Percentiles rank a stretch among this genome's conserved stretches.
phyloP scores from a whole-genome alignment of 108 stramenopile genomes.

The Ochromonas danica region DNA sequence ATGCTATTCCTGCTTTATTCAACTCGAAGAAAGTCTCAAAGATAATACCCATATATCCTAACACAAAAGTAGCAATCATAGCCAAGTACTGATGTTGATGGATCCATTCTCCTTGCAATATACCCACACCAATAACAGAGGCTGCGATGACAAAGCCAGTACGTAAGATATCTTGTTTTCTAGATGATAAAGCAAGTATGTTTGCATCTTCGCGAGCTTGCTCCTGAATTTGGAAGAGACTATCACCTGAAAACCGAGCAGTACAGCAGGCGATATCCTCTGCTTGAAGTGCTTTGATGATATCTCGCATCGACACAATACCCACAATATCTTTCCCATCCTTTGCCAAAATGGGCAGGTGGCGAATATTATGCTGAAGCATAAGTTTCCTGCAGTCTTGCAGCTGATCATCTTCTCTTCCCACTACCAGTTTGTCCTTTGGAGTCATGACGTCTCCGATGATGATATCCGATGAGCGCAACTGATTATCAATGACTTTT shows the following conservation, averaged over 20 bases:
- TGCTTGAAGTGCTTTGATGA: slow-evolving; percentile 69
- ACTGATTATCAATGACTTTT: slow-evolving; percentile 47
- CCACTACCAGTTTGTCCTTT: slow-evolving; percentile 62
- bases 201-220: slow-evolving; percentile 70
- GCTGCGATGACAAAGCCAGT: slow-evolving; percentile 59
- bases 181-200: slow-evolving; percentile 54
- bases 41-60: slow-evolving; percentile 87
- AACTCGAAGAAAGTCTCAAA: slow-evolving; percentile 89
- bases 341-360: slow-evolving; percentile 56
- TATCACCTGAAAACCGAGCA: slow-evolving; percentile 61
- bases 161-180: slow-evolving; percentile 70
- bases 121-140: slow-evolving; percentile 57
- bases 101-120: slow-evolving; percentile 73
- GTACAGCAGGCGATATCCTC: slow-evolving; percentile 71
- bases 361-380: slow-evolving; percentile 68
- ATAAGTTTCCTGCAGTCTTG: slow-evolving; percentile 43
- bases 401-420: slow-evolving; percentile 50
- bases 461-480: slow-evolving; percentile 63
- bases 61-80: slow-evolving; percentile 78
- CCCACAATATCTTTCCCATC: slow-evolving; percentile 53
- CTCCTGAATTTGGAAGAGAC: slow-evolving; percentile 7
- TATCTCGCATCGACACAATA: slow-evolving; percentile 74
- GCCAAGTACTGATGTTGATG: slow-evolving; percentile 68
- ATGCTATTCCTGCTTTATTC: slow-evolving; percentile 84
- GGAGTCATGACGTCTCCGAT: slow-evolving; percentile 72